phyloP scores from a whole-genome alignment of 2,329 filamentous ascomycete genomes.

The Botrytis galanthina region DNA sequence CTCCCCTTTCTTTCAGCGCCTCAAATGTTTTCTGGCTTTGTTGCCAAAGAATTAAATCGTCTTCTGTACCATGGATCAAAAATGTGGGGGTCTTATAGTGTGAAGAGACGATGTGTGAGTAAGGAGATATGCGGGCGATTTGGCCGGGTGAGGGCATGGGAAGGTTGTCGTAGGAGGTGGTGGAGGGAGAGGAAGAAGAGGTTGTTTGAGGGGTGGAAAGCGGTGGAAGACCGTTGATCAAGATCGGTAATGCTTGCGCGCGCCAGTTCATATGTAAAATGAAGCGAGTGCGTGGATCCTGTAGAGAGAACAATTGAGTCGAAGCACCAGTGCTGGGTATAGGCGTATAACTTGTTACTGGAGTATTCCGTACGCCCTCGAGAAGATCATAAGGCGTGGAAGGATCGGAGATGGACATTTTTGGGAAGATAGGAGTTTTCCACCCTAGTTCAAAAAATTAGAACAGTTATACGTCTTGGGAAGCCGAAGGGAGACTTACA shows the following conservation, averaged over 20 bases:
- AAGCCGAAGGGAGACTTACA: neutral
- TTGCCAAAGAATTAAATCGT: conserved; percentile 41
- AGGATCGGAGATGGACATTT: neutral
- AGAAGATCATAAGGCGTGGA: neutral
- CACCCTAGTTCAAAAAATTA: neutral
- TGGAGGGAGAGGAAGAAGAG: no score
- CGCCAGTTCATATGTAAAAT: conserved; percentile 46
- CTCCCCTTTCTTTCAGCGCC: conserved; percentile 29
- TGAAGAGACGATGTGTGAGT: conserved; percentile 37
- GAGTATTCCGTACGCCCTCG: neutral
- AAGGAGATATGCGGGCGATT: conserved; percentile 32
- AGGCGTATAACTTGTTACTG: neutral
- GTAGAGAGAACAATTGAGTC: conserved; percentile 22
- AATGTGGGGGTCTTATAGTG: conserved; percentile 40
- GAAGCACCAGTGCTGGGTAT: neutral
- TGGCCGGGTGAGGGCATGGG: conserved; percentile 12
- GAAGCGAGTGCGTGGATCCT: conserved; percentile 42
- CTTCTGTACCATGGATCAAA: conserved; percentile 36
- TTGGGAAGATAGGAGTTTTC: neutral
- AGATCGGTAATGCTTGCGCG: conserved; percentile 40
- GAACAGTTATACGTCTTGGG: neutral
- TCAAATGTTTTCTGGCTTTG: conserved; percentile 32
- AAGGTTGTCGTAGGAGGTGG: neutral
- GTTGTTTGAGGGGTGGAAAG: neutral
- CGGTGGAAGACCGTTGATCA: conserved; percentile 36